These are phyloP conservation scores for Fusarium sublunatum DNA, from an alignment of 2,329 filamentous ascomycete genomes.

Conservation along the genomic window DNA sequence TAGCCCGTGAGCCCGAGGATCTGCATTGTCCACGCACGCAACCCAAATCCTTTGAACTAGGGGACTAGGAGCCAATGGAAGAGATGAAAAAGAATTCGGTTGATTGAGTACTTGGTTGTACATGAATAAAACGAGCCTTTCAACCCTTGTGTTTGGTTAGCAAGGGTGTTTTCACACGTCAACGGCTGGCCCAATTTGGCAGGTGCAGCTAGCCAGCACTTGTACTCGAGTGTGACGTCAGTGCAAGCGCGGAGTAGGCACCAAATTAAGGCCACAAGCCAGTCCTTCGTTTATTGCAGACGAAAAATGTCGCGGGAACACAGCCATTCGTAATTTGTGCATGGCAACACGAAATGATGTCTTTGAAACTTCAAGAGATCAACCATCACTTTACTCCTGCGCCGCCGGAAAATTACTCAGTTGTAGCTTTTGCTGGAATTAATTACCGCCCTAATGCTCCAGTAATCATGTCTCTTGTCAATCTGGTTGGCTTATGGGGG, in stretches of 20 bases:
- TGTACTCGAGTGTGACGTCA: constrained; percentile 31
- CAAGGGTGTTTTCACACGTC: not conserved
- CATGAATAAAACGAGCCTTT: not conserved
- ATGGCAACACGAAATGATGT: not conserved
- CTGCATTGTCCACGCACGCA: constrained; percentile 5
- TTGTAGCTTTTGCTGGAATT: not conserved
- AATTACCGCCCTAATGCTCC: constrained; percentile 10
- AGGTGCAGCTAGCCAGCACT: constrained; percentile 17
- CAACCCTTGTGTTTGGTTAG: not conserved
- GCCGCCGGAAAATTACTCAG: not conserved
- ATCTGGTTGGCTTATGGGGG: constrained; percentile 32
- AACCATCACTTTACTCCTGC: not conserved
- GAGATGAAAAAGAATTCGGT: not conserved
- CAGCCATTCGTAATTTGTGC: not conserved
- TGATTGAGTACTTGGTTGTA: not conserved
- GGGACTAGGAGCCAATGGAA: constrained; percentile 5
- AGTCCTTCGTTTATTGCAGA: not conserved
- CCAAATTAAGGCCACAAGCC: not conserved
- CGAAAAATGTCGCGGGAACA: not conserved
- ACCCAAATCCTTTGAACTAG: constrained; percentile 15
- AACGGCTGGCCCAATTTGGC: constrained; percentile 22
- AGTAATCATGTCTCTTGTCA: constrained; percentile 6
- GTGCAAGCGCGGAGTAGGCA: not conserved
- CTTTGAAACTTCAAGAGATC: not conserved
- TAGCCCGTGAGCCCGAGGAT: constrained; percentile 12